These are phyloP conservation scores for Amphicarpaea edgeworthii DNA, from an alignment of 306 rosid genomes.

Conservation along the genomic window DNA sequence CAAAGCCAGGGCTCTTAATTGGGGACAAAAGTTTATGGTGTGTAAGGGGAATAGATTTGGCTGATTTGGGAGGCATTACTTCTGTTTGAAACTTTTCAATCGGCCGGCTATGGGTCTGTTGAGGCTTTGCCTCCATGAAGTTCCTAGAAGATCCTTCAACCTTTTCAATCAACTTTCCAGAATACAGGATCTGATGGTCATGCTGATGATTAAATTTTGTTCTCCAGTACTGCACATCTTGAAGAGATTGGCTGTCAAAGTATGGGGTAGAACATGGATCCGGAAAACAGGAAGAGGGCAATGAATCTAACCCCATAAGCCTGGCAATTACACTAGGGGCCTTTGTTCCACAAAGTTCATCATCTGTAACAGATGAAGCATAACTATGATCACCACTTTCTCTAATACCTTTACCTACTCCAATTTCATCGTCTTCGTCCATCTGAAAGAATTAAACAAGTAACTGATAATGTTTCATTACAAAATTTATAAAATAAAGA, in stretches of 20 bases:
- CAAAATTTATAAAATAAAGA: conserved; percentile 23
- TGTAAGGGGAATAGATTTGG: conserved; percentile 78
- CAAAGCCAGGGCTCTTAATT: conserved; percentile 73
- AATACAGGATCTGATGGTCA: conserved; percentile 55
- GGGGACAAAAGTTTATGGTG: conserved; percentile 92
- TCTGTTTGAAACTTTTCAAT: conserved; percentile 81
- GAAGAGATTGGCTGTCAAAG: conserved; percentile 69
- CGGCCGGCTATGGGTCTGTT: conserved; percentile 56
- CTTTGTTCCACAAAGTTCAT: conserved; percentile 65
- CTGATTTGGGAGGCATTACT: conserved; percentile 82
- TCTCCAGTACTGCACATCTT: conserved; percentile 54
- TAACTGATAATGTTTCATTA: conserved; percentile 17
- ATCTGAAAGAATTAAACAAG: conserved; percentile 50
- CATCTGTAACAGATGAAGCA: conserved; percentile 77
- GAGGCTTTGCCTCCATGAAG: conserved; percentile 60
- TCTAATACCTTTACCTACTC: conserved; percentile 51
- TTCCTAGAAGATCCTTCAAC: conserved; percentile 55
- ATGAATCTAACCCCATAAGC: conserved; percentile 84
- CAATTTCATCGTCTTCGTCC: conserved; percentile 66
- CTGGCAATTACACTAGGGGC: conserved; percentile 79
- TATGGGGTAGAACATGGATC: conserved; percentile 51
- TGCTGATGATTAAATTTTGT: conserved; percentile 46
- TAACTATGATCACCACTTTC: conserved; percentile 63
- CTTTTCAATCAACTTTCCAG: conserved; percentile 59
- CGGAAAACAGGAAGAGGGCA: conserved; percentile 66